Evolutionary conservation across 306 rosid species (phyloP).

Genomic region (Potentilla sterilis): DNA sequence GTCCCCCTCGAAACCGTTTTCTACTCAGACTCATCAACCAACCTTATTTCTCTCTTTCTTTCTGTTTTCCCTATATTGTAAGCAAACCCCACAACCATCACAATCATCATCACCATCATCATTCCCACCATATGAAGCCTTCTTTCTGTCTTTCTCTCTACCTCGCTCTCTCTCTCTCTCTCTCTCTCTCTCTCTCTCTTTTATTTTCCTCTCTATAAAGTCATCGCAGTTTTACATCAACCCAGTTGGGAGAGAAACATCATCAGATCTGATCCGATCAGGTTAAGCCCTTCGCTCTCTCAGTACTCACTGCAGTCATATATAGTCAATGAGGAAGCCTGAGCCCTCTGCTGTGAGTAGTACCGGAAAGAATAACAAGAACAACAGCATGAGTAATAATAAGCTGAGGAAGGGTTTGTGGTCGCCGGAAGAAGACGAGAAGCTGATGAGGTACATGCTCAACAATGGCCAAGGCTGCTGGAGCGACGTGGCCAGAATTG

Average conservation of each 20-base stretch:
- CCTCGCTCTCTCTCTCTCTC: slow-evolving; percentile 6
- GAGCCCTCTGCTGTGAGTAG: slow-evolving; percentile 20
- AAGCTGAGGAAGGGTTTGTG: slow-evolving; percentile 86
- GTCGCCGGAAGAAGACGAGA: slow-evolving; percentile 97
- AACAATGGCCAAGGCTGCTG: slow-evolving; percentile 91
- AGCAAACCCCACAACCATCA: slow-evolving; percentile 95
- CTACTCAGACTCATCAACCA: slow-evolving; percentile 94
- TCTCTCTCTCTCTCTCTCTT: slow-evolving; percentile 4
- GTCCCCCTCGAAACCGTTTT: slow-evolving; percentile 97
- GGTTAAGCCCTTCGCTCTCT: background rate
- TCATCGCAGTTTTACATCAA: slow-evolving; percentile 42
- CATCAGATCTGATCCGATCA: background rate
- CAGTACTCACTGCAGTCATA: background rate
- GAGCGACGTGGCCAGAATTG: slow-evolving; percentile 90
- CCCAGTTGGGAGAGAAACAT: slow-evolving; percentile 43
- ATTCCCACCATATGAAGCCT: slow-evolving; percentile 74
- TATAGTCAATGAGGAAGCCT: slow-evolving; percentile 68
- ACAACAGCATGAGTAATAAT: background rate
- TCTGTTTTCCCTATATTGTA: slow-evolving; percentile 70
- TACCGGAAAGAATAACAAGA: slow-evolving; percentile 26
- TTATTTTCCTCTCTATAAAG: slow-evolving; percentile 40
- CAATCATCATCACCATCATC: slow-evolving; percentile 56
- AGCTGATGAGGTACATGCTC: slow-evolving; percentile 68
- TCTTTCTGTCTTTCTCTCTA: slow-evolving; percentile 27
- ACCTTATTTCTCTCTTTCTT: slow-evolving; percentile 32